These are phyloP conservation scores for Corymbia calophylla DNA, from an alignment of 441 rosid species.

Conservation along the genomic window DNA sequence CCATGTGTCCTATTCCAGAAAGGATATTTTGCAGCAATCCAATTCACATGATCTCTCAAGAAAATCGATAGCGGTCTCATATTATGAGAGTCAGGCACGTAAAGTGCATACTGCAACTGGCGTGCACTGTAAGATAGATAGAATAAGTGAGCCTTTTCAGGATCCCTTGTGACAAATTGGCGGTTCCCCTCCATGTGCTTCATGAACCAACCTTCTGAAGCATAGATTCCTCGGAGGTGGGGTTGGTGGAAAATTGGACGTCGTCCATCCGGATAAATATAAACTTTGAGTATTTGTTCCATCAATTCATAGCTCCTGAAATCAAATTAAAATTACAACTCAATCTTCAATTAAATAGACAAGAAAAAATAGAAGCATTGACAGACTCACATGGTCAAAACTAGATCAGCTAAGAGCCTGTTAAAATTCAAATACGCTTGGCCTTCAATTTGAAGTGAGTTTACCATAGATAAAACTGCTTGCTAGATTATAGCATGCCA, in stretches of 20 bases:
- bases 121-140: constrained; percentile 81
- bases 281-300: constrained; percentile 74
- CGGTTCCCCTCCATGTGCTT: constrained; percentile 58
- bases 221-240: constrained; percentile 68
- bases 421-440: not conserved
- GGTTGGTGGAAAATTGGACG: constrained; percentile 76
- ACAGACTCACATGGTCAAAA: not conserved
- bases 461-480: not conserved
- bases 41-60: constrained; percentile 52
- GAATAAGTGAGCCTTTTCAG: constrained; percentile 79
- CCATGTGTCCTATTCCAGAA: constrained; percentile 89
- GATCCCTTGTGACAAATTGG: constrained; percentile 67
- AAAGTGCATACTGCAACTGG: constrained; percentile 47
- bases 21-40: constrained; percentile 65
- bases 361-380: not conserved
- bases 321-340: not conserved
- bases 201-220: constrained; percentile 98
- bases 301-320: constrained; percentile 82
- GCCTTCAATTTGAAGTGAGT: not conserved
- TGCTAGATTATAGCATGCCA: not conserved
- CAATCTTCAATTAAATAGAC: not conserved
- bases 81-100: constrained; percentile 56
- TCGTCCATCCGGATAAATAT: constrained; percentile 65
- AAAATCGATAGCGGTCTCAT: constrained; percentile 47
- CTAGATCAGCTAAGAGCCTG: not conserved